These are phyloP conservation scores for Colletotrichum kahawae DNA, from an alignment of 2,329 filamentous ascomycete genomes.

Conservation along the genomic window DNA sequence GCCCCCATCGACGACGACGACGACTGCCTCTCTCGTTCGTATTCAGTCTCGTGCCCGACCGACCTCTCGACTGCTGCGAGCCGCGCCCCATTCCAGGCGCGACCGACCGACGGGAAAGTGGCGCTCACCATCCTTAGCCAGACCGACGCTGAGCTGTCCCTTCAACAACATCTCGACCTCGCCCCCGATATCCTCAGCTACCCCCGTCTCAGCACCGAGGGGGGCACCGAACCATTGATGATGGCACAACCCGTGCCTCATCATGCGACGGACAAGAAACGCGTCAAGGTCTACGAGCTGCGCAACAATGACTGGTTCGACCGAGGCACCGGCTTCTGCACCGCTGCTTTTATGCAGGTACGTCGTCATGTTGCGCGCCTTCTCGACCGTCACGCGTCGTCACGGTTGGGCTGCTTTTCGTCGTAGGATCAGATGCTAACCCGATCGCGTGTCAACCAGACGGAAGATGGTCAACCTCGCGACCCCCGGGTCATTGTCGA, in stretches of 20 bases:
- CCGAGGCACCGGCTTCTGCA: constrained; percentile 94
- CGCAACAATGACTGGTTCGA: constrained; percentile 99
- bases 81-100: constrained; percentile 23
- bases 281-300: constrained; percentile 99
- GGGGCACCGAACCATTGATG: constrained; percentile 67
- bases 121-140: constrained; percentile 61
- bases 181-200: constrained; percentile 57
- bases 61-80: constrained; percentile 9
- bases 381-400: neutral
- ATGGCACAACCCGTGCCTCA: constrained; percentile 76
- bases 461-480: constrained; percentile 67
- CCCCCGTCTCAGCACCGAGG: constrained; percentile 50
- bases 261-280: constrained; percentile 69
- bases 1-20: neutral
- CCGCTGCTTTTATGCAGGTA: constrained; percentile 76
- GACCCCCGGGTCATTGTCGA: constrained; percentile 89
- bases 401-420: neutral
- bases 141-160: constrained; percentile 60
- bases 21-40: neutral
- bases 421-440: neutral
- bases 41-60: constrained; percentile 14
- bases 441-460: constrained; percentile 38
- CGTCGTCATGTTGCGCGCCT: constrained; percentile 45
- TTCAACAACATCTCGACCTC: constrained; percentile 65
- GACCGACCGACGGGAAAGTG: constrained; percentile 43